These are phyloP conservation scores for Elsinoe australis DNA, from an alignment of 2,329 filamentous ascomycete species.

Conservation along the genomic window DNA sequence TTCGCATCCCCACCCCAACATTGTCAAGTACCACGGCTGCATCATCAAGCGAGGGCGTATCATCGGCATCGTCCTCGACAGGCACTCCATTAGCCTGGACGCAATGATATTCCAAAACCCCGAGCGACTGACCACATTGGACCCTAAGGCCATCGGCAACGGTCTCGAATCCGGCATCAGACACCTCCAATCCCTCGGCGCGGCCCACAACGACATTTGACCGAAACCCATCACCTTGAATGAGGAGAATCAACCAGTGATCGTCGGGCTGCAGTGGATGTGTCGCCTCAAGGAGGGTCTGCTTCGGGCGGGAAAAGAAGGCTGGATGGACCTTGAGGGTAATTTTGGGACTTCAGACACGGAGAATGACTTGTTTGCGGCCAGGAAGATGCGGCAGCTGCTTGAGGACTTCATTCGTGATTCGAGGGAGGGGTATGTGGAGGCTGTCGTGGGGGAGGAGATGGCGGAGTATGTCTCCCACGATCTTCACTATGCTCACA, in stretches of 20 bases:
- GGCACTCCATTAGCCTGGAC: constrained; percentile 25
- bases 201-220: constrained; percentile 35
- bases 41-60: constrained; percentile 26
- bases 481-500: too few relatives aligned
- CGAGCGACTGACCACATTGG: constrained; percentile 20
- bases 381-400: background rate
- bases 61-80: constrained; percentile 26
- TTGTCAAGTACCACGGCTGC: constrained; percentile 28
- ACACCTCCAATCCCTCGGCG: constrained; percentile 32
- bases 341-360: constrained; percentile 18
- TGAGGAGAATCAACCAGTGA: constrained; percentile 26
- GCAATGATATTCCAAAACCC: constrained; percentile 22
- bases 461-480: too few relatives aligned
- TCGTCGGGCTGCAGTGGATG: constrained; percentile 35
- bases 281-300: constrained; percentile 26
- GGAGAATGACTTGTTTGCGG: constrained; percentile 22
- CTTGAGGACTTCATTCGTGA: too few relatives aligned
- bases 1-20: constrained; percentile 26
- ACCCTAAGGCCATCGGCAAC: constrained; percentile 20
- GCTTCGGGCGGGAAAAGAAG: constrained; percentile 25
- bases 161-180: constrained; percentile 27
- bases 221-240: constrained; percentile 33
- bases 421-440: too few relatives aligned
- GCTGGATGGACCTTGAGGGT: constrained; percentile 23
- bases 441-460: too few relatives aligned